Conservation (phyloP, 1,284 basidiomycete genomes). For the Ceratobasidium sp. region DNA sequence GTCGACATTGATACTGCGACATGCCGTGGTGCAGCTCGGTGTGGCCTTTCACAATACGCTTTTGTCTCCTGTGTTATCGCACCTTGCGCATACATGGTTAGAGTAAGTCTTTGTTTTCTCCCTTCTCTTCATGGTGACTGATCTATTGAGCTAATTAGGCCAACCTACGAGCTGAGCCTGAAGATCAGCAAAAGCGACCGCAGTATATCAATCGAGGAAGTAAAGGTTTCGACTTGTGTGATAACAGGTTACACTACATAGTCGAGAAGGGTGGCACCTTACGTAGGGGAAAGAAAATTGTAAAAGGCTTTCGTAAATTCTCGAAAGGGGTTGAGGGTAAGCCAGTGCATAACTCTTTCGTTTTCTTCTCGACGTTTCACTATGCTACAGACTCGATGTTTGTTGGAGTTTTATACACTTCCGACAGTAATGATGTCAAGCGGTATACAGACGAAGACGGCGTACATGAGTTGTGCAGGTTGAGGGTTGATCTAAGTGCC, state of each 20-base stretch:
- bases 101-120: constrained; percentile 57
- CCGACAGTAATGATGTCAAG: constrained; percentile 75
- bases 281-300: constrained; percentile 82
- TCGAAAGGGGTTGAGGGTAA: constrained; percentile 46
- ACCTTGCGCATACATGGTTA: constrained; percentile 84
- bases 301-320: constrained; percentile 69
- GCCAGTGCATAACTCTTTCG: constrained; percentile 1
- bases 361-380: too few relatives aligned
- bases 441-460: constrained; percentile 84
- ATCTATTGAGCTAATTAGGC: constrained; percentile 59
- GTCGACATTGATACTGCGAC: constrained; percentile 85
- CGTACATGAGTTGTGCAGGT: constrained; percentile 78
- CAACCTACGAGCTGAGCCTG: constrained; percentile 81
- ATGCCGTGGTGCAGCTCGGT: constrained; percentile 80
- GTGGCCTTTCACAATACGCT: constrained; percentile 75
- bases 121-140: not conserved
- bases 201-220: constrained; percentile 80
- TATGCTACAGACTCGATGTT: constrained; percentile 69
- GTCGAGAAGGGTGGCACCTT: constrained; percentile 81
- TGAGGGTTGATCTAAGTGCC: constrained; percentile 81
- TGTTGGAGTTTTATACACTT: constrained; percentile 79
- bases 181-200: constrained; percentile 79
- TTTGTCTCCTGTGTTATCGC: constrained; percentile 82
- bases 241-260: constrained; percentile 83
- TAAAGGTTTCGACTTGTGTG: constrained; percentile 77